These are phyloP conservation scores for Monosporozyma siamensis DNA, from an alignment of 805 yeast genomes.

Conservation along the genomic window DNA sequence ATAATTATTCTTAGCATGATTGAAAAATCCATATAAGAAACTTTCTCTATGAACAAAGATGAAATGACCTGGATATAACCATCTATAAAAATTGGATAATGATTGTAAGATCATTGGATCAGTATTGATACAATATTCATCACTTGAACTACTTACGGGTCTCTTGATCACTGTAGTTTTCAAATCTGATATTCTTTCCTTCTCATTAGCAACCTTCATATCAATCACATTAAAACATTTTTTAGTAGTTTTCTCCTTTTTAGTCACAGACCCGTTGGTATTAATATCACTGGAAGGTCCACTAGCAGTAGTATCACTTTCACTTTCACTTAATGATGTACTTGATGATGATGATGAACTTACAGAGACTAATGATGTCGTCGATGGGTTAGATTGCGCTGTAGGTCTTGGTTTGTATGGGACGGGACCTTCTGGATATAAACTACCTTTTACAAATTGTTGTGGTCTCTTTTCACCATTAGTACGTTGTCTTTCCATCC, in stretches of 20 bases:
- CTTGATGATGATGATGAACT: slow-evolving; percentile 10
- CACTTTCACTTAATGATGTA: slow-evolving; percentile 3
- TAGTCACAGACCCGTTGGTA: no score
- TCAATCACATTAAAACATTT: no score
- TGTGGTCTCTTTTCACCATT: slow-evolving; percentile 12
- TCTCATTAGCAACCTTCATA: no score
- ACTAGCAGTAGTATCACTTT: no score
- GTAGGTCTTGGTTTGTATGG: slow-evolving; percentile 15
- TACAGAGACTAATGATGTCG: slow-evolving; percentile 8
- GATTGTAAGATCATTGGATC: slow-evolving; percentile 25
- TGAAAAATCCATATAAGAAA: slow-evolving; percentile 50
- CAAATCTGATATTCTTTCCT: slow-evolving; percentile 27
- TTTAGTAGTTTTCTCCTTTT: no score
- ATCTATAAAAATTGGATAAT: slow-evolving; percentile 40
- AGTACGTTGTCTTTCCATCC: background rate
- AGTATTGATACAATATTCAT: slow-evolving; percentile 18
- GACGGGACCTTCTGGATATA: slow-evolving; percentile 29
- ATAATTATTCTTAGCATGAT: slow-evolving; percentile 38
- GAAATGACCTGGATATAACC: slow-evolving; percentile 58
- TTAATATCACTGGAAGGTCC: background rate
- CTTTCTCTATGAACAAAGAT: slow-evolving; percentile 57
- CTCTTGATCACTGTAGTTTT: slow-evolving; percentile 28
- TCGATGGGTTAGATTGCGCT: slow-evolving; percentile 1
- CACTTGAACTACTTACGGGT: slow-evolving; percentile 5
- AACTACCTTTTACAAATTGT: slow-evolving; percentile 25